Evolutionary conservation across 2,329 filamentous ascomycete genomes (phyloP).

Genomic region (Diaporthe ilicicola): DNA sequence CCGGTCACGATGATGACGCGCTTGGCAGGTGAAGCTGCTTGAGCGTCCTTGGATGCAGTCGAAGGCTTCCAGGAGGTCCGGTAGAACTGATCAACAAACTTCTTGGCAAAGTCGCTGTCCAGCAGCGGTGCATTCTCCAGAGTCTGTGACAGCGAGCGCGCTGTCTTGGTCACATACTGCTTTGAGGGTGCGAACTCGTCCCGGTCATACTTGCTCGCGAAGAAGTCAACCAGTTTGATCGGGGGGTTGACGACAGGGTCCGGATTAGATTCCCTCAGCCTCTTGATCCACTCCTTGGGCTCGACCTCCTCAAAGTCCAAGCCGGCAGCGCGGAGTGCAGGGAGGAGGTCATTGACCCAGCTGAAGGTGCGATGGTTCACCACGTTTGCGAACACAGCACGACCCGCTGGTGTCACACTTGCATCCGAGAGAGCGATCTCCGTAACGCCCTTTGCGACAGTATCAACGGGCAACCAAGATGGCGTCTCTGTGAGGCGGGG

Average conservation of each 20-base stretch:
- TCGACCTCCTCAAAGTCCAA: conserved; percentile 55
- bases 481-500: conserved; percentile 55
- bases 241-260: conserved; percentile 58
- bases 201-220: conserved; percentile 56
- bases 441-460: conserved; percentile 50
- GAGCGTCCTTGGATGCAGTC: conserved; percentile 48
- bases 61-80: conserved; percentile 47
- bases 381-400: conserved; percentile 54
- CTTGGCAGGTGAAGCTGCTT: conserved; percentile 22
- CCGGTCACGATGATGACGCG: conserved; percentile 47
- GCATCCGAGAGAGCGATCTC: conserved; percentile 46
- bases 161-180: conserved; percentile 48
- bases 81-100: conserved; percentile 47
- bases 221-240: conserved; percentile 63
- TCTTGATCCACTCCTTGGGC: conserved; percentile 52
- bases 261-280: conserved; percentile 52
- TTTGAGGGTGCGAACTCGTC: conserved; percentile 55
- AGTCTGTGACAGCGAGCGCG: conserved; percentile 53
- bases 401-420: not conserved
- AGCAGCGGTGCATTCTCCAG: conserved; percentile 47
- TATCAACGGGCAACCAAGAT: conserved; percentile 57
- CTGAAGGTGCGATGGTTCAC: conserved; percentile 56
- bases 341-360: conserved; percentile 60
- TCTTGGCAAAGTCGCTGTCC: conserved; percentile 45
- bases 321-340: conserved; percentile 53